Evolutionary conservation across 352 stramenopile genomes (phyloP).

Genomic region (Pythium apleroticum): DNA sequence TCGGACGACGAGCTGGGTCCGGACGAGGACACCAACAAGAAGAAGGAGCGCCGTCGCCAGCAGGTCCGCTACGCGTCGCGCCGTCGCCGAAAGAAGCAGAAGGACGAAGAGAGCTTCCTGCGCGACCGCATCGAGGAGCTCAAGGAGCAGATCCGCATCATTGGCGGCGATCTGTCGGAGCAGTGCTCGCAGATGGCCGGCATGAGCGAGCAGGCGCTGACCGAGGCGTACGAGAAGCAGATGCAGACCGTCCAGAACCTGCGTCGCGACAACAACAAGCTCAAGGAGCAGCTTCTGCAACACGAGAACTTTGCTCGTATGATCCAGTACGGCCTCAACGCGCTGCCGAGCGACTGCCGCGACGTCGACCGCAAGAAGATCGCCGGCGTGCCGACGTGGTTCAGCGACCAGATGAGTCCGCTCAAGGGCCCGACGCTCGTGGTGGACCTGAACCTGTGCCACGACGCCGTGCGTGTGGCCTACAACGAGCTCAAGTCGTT

Average conservation of each 20-base stretch:
- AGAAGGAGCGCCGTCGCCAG: slow-evolving; percentile 77
- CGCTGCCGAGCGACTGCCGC: slow-evolving; percentile 70
- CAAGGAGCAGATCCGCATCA: slow-evolving; percentile 85
- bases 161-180: slow-evolving; percentile 71
- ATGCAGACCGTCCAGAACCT: slow-evolving; percentile 78
- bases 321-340: slow-evolving; percentile 83
- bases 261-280: slow-evolving; percentile 82
- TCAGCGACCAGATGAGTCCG: slow-evolving; percentile 80
- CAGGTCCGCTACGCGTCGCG: slow-evolving; percentile 80
- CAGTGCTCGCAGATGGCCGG: slow-evolving; percentile 79
- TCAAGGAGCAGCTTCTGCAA: slow-evolving; percentile 78
- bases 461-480: slow-evolving; percentile 73
- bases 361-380: slow-evolving; percentile 82
- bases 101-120: slow-evolving; percentile 82
- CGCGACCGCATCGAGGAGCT: slow-evolving; percentile 80
- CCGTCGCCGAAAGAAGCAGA: slow-evolving; percentile 81
- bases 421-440: slow-evolving; percentile 74
- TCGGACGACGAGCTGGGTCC: slow-evolving; percentile 50
- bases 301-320: slow-evolving; percentile 85
- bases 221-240: slow-evolving; percentile 81
- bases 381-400: slow-evolving; percentile 67
- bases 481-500: slow-evolving; percentile 82
- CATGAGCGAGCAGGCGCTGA: slow-evolving; percentile 79
- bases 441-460: slow-evolving; percentile 73
- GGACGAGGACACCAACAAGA: slow-evolving; percentile 67